Base-by-base conservation (phyloP, 345 rosid species). In the Melastoma malabathricum region DNA sequence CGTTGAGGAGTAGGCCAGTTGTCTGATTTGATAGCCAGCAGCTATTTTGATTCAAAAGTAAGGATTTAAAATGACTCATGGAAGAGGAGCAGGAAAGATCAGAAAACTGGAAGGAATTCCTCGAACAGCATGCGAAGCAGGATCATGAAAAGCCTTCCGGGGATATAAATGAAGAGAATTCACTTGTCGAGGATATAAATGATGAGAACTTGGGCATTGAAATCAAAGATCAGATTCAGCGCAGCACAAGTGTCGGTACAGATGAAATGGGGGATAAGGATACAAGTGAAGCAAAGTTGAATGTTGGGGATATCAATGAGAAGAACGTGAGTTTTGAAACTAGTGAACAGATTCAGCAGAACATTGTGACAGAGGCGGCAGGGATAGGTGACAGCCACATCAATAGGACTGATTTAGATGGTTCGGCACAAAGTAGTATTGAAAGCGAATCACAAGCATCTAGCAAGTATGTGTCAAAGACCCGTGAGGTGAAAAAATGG, bases 1-100 rank as follows among this genome's bases (percentile, higher is more conserved):
- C 12, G 9, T 34, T 34, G 41, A 34, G 41, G 41, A 34, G 41
- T 34, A 34, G 41, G 41, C 12, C 41, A 34, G 41, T 34, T 2
- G 12, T 12, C 9, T 34, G 41, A 34, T 12, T 34, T 34, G 41
- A 34, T 1, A 34, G 6, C 41, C 9, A 34, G 12, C 1, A 12
- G 12, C 41, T 34, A 34, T 34, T 34, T 12, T 34, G 41, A 16
- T 51, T 34, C 17, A 51, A 34, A 19, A 51, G 15, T 51, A 18
- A 51, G 22, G 44, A 15, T 51, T 48, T 52, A 56, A 31, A 65
- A 47, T 53, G 57, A 34, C 43, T 70, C 55, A 17, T 69, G 98
- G 89, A 79, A 71, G 96, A 92, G 75, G 98, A 92, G 74, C 76
- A 65, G 45, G 96, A 92, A 72, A 87, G 96, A 58, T 72, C 71